A percentile compares a stretch with the other conserved stretches of the same genome.
These are phyloP conservation scores for Plectranthus barbatus DNA, from an alignment of 257 asterid genomes.

Conservation along the genomic window DNA sequence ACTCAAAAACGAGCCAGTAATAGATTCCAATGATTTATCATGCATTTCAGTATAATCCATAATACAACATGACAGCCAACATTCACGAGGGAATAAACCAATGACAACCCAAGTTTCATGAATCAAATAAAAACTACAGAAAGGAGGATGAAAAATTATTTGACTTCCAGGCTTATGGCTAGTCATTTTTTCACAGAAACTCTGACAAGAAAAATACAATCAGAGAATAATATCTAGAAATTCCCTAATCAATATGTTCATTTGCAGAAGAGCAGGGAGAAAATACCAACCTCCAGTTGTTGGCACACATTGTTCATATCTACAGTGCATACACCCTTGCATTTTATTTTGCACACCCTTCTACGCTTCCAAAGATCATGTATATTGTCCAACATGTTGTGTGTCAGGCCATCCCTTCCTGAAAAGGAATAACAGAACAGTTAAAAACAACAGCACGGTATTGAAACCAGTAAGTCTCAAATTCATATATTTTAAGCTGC, in stretches of 20 bases:
- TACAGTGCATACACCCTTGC: slow-evolving; percentile 95
- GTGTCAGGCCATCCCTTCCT: slow-evolving; percentile 97
- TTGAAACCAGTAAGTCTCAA: neutral
- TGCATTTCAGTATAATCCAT: neutral
- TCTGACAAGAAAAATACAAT: neutral
- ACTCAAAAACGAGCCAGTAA: neutral
- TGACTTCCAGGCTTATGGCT: neutral
- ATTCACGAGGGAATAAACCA: neutral
- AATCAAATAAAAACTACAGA: neutral
- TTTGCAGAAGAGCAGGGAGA: slow-evolving; percentile 22
- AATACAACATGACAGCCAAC: neutral
- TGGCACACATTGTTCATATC: slow-evolving; percentile 75
- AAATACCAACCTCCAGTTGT: slow-evolving; percentile 78
- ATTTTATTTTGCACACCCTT: slow-evolving; percentile 84
- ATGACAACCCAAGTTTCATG: neutral
- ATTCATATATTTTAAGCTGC: neutral
- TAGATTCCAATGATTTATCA: neutral
- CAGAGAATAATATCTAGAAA: neutral
- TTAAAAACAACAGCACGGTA: slow-evolving; percentile 1
- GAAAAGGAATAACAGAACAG: too few relatives aligned
- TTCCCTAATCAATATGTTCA: neutral
- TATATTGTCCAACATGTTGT: slow-evolving; percentile 89
- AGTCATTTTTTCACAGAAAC: neutral
- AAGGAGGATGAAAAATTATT: neutral
- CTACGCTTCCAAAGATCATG: slow-evolving; percentile 92